Base-by-base conservation (phyloP, 768 basidiomycete genomes). In the Pilatotrama ljubarskyi region DNA sequence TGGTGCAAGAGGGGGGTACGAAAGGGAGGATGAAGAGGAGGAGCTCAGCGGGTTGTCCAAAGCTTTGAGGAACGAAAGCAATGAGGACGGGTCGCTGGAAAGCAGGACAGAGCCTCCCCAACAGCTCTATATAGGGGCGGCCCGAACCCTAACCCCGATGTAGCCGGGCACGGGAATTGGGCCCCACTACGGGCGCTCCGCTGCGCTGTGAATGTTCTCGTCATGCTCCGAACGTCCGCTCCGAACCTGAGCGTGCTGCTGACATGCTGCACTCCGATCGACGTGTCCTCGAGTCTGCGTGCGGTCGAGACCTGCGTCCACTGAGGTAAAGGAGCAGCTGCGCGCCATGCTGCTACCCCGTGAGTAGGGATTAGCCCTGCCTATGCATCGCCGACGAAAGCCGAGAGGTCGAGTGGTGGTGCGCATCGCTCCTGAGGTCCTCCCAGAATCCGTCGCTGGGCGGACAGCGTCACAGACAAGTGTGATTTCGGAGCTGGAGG, bases 21-120 rank as follows among this genome's bases (percentile, higher is more conserved):
- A 2, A 38, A 37, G 22, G 7, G 49, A 35, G 22, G 3, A 35
- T 7, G 25, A 18, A 40, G 14, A 35, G 8, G 26, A 36, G 24
- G 37, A 29, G 42, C 22, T 52, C 46, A 54, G 52, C 53, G 41
- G 36, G 51, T 36, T 20, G 56, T 53, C 40, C 61, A 52, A 44
- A 57, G 61, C 61, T 58, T 46, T 24, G 61, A 43, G 46, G 51
- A 51, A 41, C 47, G 48, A 49, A 58, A 63, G 61, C 61, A 54
- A 44, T 55, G 37, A 51, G 52, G 56, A 54, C 47, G 40, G 51
- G 9, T 57, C 53, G 59, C 61, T 57, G 61, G 22, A 53, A 24
- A 14, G 36, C 5, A 11, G 17, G 13, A 18, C 3, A 42, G 13
- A n/a, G 25, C 22, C 5, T 5, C 44, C 17, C 35, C 43, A 15